Base-by-base conservation (phyloP, 306 rosid genomes). In the Cucurbita argyrosperma region DNA sequence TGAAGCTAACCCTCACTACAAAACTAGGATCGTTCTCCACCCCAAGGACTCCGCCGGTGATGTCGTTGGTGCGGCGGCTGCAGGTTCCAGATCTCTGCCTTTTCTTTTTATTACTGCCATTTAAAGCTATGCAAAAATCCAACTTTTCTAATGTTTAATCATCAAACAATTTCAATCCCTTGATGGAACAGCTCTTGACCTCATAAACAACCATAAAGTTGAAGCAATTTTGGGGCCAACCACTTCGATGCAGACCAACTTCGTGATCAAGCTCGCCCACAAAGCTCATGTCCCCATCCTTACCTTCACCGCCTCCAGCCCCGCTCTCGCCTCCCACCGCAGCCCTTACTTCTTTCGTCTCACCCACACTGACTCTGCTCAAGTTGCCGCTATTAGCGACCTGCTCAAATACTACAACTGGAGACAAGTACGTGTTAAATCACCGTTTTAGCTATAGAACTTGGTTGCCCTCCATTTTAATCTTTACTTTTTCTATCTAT, bases 261-360 rank as follows among this genome's bases (percentile, higher is more conserved):
- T 87, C 8, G 35, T 89, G 14, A 87, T 82, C 77, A n/a, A 65
- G 21, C 82, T 87, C 0, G 92, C 88, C 50, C 72, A 78, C 39
- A 80, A 87, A 73, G 78, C 87, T 8, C 83, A 67, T 0, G 83
- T 85, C 0, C 96, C 92, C 45, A 76, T 90, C 19, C 35, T 88
- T 39, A 78, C 84, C 7, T 86, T 86, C 46, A 77, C 91, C 8
- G 91, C 89, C n/a, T 80, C 84, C 51, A 84, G 87, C 52, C 85
- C 96, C 21, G 71, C 82, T 43, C 85, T 86, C 3, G 19, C 83
- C 26, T 74, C 85, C 3, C 79, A 79, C 18, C 56, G 74, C 0
- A 84, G 82, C 65, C 46, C 81, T 12, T 90, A 84, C 71, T 90
- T 83, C 30, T 84, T 90, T 50, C 85, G 71, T 46, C 64, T 83